Percentiles rank a stretch among this genome's conserved stretches.
Conservation (phyloP, 441 rosid species). For the Raphanus hybrid region DNA sequence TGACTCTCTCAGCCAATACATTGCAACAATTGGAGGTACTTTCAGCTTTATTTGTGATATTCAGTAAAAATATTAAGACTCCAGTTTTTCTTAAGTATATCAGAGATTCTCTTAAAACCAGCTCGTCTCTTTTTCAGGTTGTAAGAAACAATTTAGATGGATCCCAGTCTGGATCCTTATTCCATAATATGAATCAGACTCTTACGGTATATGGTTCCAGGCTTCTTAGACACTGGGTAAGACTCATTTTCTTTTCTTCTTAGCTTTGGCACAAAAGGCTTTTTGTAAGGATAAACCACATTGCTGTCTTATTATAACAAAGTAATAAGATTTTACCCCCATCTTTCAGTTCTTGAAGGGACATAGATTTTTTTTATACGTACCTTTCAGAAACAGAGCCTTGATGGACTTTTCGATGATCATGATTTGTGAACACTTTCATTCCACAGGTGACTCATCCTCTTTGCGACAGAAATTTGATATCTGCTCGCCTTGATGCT, state of each 20-base stretch:
- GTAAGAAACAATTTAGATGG: conserved; percentile 80
- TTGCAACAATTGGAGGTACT: conserved; percentile 92
- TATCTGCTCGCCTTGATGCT: conserved; percentile 92
- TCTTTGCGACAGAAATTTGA: conserved; percentile 77
- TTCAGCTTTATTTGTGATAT: conserved; percentile 21
- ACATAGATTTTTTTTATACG: conserved; percentile 1
- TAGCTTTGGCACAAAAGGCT: background rate
- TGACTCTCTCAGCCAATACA: conserved; percentile 87
- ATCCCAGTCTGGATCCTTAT: conserved; percentile 80
- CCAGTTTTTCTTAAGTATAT: conserved; percentile 7
- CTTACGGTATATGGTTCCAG: conserved; percentile 89
- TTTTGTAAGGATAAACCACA: conserved; percentile 13
- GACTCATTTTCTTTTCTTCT: conserved; percentile 35
- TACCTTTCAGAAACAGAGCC: conserved; percentile 6
- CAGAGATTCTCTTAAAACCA: conserved; percentile 25
- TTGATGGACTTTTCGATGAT: background rate
- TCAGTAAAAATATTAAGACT: conserved; percentile 12
- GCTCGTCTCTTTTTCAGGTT: conserved; percentile 54
- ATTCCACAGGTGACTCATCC: conserved; percentile 85
- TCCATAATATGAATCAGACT: conserved; percentile 75
- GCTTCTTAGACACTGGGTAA: conserved; percentile 93
- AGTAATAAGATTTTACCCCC: conserved; percentile 2
- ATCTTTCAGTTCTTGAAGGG: conserved; percentile 20
- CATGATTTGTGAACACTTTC: conserved; percentile 16
- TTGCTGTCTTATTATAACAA: background rate